A percentile compares a stretch with the other conserved stretches of the same genome.
These are phyloP conservation scores for Ustilago trichophora DNA, from an alignment of 1,284 basidiomycete species.

Conservation along the genomic window DNA sequence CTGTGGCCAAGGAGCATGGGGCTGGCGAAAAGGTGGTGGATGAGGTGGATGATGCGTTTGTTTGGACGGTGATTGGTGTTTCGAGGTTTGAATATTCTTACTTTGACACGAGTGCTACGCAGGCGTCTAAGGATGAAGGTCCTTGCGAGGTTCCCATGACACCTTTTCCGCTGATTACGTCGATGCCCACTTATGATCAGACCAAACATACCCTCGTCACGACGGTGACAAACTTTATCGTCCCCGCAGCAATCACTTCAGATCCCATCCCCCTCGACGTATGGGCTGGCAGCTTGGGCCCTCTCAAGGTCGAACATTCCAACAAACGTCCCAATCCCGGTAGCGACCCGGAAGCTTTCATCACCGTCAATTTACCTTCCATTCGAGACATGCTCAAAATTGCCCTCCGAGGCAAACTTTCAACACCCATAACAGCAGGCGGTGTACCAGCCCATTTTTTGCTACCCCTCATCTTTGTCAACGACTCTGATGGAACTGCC, in stretches of 20 bases:
- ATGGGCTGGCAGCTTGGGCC: conserved; percentile 87
- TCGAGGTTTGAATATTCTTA: conserved; percentile 94
- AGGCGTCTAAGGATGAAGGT: conserved; percentile 76
- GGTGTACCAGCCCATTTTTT: conserved; percentile 26
- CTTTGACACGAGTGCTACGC: conserved; percentile 84
- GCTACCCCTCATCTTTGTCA: conserved; percentile 62
- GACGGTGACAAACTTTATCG: conserved; percentile 70
- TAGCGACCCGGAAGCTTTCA: conserved; percentile 34
- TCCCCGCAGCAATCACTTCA: conserved; percentile 68
- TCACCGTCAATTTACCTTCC: conserved; percentile 47
- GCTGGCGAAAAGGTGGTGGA: conserved; percentile 75
- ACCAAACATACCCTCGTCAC: conserved; percentile 79
- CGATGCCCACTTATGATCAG: conserved; percentile 78
- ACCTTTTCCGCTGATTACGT: conserved; percentile 85
- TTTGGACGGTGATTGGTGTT: conserved; percentile 95
- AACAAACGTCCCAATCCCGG: conserved; percentile 11
- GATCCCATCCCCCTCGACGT: conserved; percentile 75
- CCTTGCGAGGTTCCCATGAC: conserved; percentile 71
- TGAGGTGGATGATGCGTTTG: conserved; percentile 90
- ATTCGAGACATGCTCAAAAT: conserved; percentile 38
- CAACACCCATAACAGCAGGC: background rate
- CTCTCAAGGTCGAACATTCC: conserved; percentile 66
- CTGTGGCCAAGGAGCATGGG: conserved; percentile 77
- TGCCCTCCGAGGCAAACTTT: conserved; percentile 10
- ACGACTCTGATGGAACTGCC: conserved; percentile 56